Evolutionary conservation across 306 rosid species (phyloP).

Genomic region (Echinosophora koreensis): DNA sequence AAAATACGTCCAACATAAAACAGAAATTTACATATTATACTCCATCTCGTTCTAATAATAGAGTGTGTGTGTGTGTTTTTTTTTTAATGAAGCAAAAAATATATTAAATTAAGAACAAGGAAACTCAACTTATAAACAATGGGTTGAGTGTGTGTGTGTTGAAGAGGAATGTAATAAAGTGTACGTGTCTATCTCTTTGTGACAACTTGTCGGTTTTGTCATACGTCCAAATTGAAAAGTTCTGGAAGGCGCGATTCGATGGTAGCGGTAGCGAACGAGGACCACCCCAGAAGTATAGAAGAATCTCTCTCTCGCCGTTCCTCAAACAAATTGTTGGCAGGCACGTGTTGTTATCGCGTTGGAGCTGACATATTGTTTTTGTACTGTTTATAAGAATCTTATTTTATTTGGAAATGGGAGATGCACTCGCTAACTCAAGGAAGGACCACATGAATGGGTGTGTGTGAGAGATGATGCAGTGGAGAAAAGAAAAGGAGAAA

Average conservation of each 20-base stretch:
- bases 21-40: no score
- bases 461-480: not conserved
- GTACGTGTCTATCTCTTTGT: no score
- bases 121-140: no score
- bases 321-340: not conserved
- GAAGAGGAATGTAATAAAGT: no score
- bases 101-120: no score
- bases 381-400: not conserved
- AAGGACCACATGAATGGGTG: constrained; percentile 3
- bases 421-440: not conserved
- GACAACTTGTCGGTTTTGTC: not conserved
- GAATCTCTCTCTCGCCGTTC: constrained; percentile 48
- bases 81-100: no score
- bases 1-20: no score
- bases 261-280: constrained; percentile 37
- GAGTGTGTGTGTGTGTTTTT: no score
- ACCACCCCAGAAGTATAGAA: constrained; percentile 12
- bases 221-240: constrained; percentile 9
- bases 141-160: no score
- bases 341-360: constrained; percentile 40
- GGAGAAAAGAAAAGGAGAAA: no score
- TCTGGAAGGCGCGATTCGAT: constrained; percentile 18
- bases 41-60: no score
- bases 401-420: not conserved
- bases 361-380: not conserved